Percentiles rank a stretch among this genome's conserved stretches.
Evolutionary conservation across 768 basidiomycete genomes (phyloP).

Genomic region (Crepidotus variabilis): DNA sequence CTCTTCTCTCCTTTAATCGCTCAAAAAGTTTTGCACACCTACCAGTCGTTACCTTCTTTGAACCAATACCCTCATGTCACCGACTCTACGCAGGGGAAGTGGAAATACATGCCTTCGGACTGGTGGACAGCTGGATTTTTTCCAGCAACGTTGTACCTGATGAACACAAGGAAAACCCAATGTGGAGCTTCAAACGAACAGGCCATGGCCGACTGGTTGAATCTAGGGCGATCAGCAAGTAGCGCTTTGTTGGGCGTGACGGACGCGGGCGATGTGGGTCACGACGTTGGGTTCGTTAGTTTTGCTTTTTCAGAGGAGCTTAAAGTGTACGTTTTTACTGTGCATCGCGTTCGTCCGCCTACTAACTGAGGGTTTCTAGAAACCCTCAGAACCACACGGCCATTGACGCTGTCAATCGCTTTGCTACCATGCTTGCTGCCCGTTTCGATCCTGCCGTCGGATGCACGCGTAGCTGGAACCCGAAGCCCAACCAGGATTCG

Average conservation of each 20-base stretch:
- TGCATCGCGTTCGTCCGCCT: not conserved
- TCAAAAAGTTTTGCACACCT: constrained; percentile 55
- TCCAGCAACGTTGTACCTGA: constrained; percentile 54
- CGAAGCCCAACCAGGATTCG: constrained; percentile 35
- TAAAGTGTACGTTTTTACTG: constrained; percentile 38
- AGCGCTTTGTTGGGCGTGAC: constrained; percentile 49
- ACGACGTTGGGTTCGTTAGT: constrained; percentile 72
- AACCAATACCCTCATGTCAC: constrained; percentile 62
- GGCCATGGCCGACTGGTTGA: constrained; percentile 51
- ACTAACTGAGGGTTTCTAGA: not conserved
- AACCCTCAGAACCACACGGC: constrained; percentile 57
- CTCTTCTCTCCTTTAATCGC: constrained; percentile 59
- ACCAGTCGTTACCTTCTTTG: constrained; percentile 38
- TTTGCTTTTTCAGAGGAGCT: constrained; percentile 66
- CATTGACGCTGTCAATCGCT: constrained; percentile 48
- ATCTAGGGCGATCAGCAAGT: constrained; percentile 47
- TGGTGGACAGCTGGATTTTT: constrained; percentile 73
- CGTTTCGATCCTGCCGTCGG: constrained; percentile 60
- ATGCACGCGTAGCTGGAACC: constrained; percentile 69
- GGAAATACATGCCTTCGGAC: constrained; percentile 51
- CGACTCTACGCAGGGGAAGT: constrained; percentile 37
- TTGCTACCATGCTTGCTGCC: constrained; percentile 51
- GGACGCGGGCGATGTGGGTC: constrained; percentile 44
- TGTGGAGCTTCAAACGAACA: constrained; percentile 43
- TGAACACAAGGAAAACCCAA: constrained; percentile 44